These are phyloP conservation scores for Cotoneaster glaucophyllus DNA, from an alignment of 306 rosid species.

Conservation along the genomic window DNA sequence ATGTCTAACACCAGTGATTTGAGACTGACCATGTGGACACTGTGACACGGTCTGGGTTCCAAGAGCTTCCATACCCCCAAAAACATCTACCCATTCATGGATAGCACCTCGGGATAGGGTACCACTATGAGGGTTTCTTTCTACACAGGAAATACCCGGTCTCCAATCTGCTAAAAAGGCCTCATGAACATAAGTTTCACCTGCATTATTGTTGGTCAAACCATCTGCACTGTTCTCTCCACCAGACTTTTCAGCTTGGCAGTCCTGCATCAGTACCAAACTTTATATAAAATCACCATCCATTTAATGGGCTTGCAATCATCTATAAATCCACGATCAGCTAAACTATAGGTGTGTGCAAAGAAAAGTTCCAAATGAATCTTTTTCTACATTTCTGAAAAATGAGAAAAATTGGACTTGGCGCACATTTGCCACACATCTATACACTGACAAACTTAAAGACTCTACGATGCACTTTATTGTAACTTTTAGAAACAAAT, in stretches of 20 bases:
- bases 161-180: slow-evolving; percentile 90
- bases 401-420: neutral
- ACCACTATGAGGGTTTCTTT: slow-evolving; percentile 39
- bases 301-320: slow-evolving; percentile 15
- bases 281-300: slow-evolving; percentile 21
- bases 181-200: slow-evolving; percentile 62
- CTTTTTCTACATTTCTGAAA: neutral
- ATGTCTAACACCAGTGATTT: slow-evolving; percentile 30
- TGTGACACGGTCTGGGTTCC: slow-evolving; percentile 36
- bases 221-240: slow-evolving; percentile 32
- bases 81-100: slow-evolving; percentile 22
- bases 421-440: neutral
- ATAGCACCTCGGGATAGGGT: slow-evolving; percentile 24
- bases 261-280: slow-evolving; percentile 42
- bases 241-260: slow-evolving; percentile 45
- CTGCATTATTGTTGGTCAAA: slow-evolving; percentile 40
- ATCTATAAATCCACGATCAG: neutral
- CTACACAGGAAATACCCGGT: slow-evolving; percentile 44
- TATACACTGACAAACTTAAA: neutral
- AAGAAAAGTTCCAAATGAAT: neutral
- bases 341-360: neutral
- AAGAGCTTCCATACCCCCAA: slow-evolving; percentile 35
- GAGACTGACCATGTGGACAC: slow-evolving; percentile 37
- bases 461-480: neutral
- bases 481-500: neutral